Base-by-base conservation (phyloP, 106 monocot species). In the Cymbidium sinense region DNA sequence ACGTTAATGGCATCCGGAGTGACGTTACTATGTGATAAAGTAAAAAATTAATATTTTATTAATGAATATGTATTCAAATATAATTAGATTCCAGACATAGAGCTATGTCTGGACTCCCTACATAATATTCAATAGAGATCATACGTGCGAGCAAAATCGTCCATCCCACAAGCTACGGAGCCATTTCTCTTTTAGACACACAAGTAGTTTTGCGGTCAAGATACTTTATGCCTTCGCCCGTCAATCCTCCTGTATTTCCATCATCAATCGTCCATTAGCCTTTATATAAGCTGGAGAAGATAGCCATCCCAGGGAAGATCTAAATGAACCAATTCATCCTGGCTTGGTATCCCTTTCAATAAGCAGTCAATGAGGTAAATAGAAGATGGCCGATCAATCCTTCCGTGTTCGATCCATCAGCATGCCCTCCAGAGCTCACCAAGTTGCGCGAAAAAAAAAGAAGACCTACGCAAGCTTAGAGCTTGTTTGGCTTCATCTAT, bases 391-490 rank as follows among this genome's bases (percentile, higher is more conserved):
- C 3, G 73, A 73, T 73, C 79, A 73, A 54, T 23, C 76, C 2
- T 65, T 50, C 87, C 81, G 81, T 8, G 8, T 72, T 28, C 78
- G 88, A 33, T 88, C 88, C 73, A 81, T 47, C 37, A 91, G 91
- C 81, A 29, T 91, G 80, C 88, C 88, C 37, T 75, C 84, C 0
- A 76, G 78, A 43, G 61, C 83, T 74, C 79, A 85, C 64, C 81
- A 83, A 0, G 17, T 50, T 0, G 37, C 65, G n/a, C 0, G 52
- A 30, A 20, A 71, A 37, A 5, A 0, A 39, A 86, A 73, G 82
- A 82, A 31, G 51, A 82, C 44, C 76, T 86, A 61, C 79, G 77
- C 7, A 78, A 75, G 34, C 77, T 85, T 7, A 80, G 34, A 2
- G 7, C 78, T 64, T 71, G 25, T n/a, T 31, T 75, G 7, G 43